Evolutionary conservation across 345 rosid genomes (phyloP), one percentile per base, ranked within the genome.

Genomic region (Excoecaria cochinchinensis): DNA sequence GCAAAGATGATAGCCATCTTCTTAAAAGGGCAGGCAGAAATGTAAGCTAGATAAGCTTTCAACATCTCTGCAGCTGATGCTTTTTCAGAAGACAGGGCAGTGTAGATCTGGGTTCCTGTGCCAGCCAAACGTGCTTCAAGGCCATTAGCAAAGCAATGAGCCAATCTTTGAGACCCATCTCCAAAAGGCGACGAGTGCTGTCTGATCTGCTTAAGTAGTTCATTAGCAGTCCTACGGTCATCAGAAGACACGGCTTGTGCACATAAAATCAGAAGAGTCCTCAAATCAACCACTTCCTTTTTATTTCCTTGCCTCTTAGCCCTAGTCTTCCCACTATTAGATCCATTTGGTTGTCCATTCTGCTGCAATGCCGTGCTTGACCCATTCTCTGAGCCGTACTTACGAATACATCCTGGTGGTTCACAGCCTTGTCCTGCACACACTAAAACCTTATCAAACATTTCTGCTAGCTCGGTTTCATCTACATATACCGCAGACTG

Each of bases 121-220:
- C 81, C 81, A 16, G 73, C 92, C 76, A 92, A 74, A 75, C 99
- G 85, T 4, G 97, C 97, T 81, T 95, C 97, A 0, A 95, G 95
- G 50, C 87, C 92, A 80, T 86, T 82, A 10, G 96, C 98, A 19
- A 95, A 89, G 85, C 88, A 90, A 77, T 89, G 88, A 78, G 98
- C 94, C 74, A 95, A 59, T 56, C 99, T 93, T 80, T 93, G 98
- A 71, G 85, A 88, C n/a, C 92, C 99, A 68, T 91, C 98, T 73
- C 99, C 98, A 21, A 85, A 90, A 13, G 93, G 94, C 39, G 97
- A 90, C n/a, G 99, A 89, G 74, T 95, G 91, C 76, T 82, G 89
- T 76, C 91, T 84, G 50, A 95, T 91, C 88, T 90, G 93, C 84
- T 87, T 89, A 74, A 95, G 71, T 55, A 93, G 74, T 80, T 91